Evolutionary conservation across 2,329 filamentous ascomycete species (phyloP), one percentile per base, ranked within the genome.

Genomic region (Sarocladium brachiariae): DNA sequence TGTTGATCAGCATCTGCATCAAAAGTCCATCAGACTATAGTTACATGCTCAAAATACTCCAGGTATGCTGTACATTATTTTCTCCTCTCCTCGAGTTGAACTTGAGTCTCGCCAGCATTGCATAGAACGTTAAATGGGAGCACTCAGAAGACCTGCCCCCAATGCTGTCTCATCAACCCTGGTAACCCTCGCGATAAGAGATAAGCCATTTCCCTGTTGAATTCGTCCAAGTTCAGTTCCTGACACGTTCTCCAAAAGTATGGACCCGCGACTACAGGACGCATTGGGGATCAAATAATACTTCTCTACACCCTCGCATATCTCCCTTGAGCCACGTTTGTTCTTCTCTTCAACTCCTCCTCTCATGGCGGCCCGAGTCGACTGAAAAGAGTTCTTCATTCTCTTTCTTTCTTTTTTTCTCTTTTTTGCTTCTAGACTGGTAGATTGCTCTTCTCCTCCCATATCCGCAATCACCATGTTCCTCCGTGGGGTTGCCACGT

Each of bases 391-490:
- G 10, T 47, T 47, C 4, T 19, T 6, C 19, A 19, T 33, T 21
- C 52, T 39, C 50, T 16, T 43, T 27, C 27, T 16, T 7, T 25
- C n/a, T n/a, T n/a, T 10, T 21, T 23, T 50, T 19, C 24, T 45
- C 45, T 27, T n/a, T 30, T 27, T 9, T 8, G 3, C 3, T 30
- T 14, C 10, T 45, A 27, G 23, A 10, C 9, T 27, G 41, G 25
- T 46, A 7, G 7, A 7, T 30, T 30, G 27, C 43, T 53, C 45
- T 55, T 52, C 50, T 37, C 57, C 54, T 51, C 54, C 49, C 30
- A 31, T 30, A 25, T 11, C 39, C 5, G 4, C n/a, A 49, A 30
- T 43, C 63, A 69, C 63, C 55, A 81, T 83, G 80, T 71, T 78
- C 65, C 64, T 80, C 55, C 68, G 62, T 61, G 70, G 69, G 53